Base-by-base conservation (phyloP, 441 rosid species). In the Breynia disticha region DNA sequence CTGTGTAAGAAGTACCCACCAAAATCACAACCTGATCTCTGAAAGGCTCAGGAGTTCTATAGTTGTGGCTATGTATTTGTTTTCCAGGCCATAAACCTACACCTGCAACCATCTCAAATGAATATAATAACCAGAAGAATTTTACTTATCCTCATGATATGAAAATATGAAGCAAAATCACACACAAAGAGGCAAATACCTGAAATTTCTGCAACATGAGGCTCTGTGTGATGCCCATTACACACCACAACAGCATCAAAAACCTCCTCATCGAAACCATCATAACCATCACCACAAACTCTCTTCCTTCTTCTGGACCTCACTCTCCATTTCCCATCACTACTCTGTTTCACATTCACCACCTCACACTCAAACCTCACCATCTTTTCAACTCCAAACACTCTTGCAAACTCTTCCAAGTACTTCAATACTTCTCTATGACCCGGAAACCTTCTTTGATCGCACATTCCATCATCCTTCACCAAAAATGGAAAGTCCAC, bases 181-280 rank as follows among this genome's bases (percentile, higher is more conserved):
- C 12, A 18, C 7, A 19, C 19, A 46, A 48, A 11, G 3, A 19
- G 9, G n/a, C 20, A 12, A 10, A n/a, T 68, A 80, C 96, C 96
- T 15, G 83, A 68, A 59, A 90, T 67, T 7, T 79, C 64, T 21
- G 96, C 95, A 15, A 74, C 50, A 42, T 83, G 80, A 60, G 93
- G 86, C 10, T 90, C 72, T 5, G 81, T 72, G 52, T 55, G 73
- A 67, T 84, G 91, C 8, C 96, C 95, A 48, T 65, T 77, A 17
- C 97, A 90, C 17, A 83, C 81, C 37, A 90, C 93, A 43, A 84
- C 93, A 60, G 96, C 95, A 73, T 87, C 95, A 11, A 63, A 90
- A 22, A 69, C 59, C 67, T 87, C 96, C n/a, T 76, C 77, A 11
- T 57, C 50, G 12, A 48, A 57, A 54, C 4, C 12, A 8, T 13